Percentiles rank a stretch among this genome's conserved stretches.
phyloP scores from a whole-genome alignment of 1,284 basidiomycete species.

The Ceratobasidium sp. region DNA sequence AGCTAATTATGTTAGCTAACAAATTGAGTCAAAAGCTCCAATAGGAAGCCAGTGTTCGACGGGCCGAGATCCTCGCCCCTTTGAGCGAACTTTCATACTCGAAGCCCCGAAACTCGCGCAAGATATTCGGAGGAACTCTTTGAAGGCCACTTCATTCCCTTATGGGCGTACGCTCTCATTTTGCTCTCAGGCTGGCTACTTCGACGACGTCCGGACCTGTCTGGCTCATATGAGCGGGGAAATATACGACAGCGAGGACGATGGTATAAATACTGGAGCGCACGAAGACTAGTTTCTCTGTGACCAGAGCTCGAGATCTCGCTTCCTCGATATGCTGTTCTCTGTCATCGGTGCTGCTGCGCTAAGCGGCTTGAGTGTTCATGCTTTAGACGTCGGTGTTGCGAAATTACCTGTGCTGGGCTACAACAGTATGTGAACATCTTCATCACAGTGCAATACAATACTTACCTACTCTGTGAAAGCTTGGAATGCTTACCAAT shows the following conservation, averaged over 20 bases:
- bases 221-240: constrained; percentile 26
- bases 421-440: constrained; percentile 62
- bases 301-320: constrained; percentile 1
- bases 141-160: constrained; percentile 32
- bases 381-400: constrained; percentile 37
- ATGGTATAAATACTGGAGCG: constrained; percentile 30
- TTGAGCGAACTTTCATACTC: neutral
- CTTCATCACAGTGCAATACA: constrained; percentile 25
- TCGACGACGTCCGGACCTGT: neutral
- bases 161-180: constrained; percentile 22
- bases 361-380: constrained; percentile 16
- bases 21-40: constrained; percentile 1
- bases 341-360: constrained; percentile 28
- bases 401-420: constrained; percentile 60
- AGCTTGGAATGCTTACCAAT: constrained; percentile 77
- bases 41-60: constrained; percentile 11
- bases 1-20: too few species aligned
- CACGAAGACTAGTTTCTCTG: neutral
- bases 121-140: constrained; percentile 29
- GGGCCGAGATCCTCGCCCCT: neutral
- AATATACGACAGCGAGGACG: neutral
- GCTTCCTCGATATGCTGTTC: constrained; percentile 20
- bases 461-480: neutral
- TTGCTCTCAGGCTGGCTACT: constrained; percentile 2
- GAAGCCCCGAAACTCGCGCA: constrained; percentile 1